phyloP scores from a whole-genome alignment of 2,329 filamentous ascomycete species.

The Meredithiella fracta region DNA sequence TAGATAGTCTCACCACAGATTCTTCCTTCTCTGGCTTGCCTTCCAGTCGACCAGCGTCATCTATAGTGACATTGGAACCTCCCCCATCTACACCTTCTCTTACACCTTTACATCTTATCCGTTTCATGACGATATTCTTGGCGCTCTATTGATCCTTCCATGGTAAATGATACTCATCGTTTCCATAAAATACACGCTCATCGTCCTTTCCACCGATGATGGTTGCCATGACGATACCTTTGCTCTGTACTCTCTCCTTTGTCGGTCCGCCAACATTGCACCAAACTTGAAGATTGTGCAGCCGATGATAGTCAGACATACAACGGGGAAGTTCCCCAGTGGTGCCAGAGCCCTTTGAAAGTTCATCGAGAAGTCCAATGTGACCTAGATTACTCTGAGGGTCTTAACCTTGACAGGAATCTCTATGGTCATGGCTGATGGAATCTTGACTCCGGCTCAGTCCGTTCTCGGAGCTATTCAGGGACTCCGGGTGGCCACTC shows the following conservation, averaged over 20 bases:
- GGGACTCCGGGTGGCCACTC: conserved; percentile 40
- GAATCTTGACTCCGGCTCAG: conserved; percentile 52
- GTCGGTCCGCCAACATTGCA: conserved; percentile 42
- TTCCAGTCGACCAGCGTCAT: conserved; percentile 52
- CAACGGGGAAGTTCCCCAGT: no score
- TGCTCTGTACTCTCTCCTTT: conserved; percentile 47
- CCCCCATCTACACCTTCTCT: conserved; percentile 54
- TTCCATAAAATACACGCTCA: conserved; percentile 50
- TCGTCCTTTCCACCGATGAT: conserved; percentile 50
- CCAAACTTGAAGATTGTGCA: no score
- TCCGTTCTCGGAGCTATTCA: conserved; percentile 55
- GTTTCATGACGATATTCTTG: conserved; percentile 40
- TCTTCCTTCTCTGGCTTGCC: conserved; percentile 28
- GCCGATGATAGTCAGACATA: conserved; percentile 20
- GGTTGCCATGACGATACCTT: conserved; percentile 58
- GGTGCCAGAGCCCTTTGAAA: no score
- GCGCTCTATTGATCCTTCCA: conserved; percentile 50
- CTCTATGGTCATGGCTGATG: conserved; percentile 49
- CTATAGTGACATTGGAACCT: conserved; percentile 52
- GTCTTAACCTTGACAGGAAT: conserved; percentile 48
- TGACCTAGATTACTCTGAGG: conserved; percentile 40
- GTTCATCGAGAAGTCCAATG: conserved; percentile 34
- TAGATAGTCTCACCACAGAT: not conserved
- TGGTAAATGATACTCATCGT: conserved; percentile 56
- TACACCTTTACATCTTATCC: conserved; percentile 46